These are phyloP conservation scores for Sporothrix pallida DNA, from an alignment of 2,329 filamentous ascomycete species.

Conservation along the genomic window DNA sequence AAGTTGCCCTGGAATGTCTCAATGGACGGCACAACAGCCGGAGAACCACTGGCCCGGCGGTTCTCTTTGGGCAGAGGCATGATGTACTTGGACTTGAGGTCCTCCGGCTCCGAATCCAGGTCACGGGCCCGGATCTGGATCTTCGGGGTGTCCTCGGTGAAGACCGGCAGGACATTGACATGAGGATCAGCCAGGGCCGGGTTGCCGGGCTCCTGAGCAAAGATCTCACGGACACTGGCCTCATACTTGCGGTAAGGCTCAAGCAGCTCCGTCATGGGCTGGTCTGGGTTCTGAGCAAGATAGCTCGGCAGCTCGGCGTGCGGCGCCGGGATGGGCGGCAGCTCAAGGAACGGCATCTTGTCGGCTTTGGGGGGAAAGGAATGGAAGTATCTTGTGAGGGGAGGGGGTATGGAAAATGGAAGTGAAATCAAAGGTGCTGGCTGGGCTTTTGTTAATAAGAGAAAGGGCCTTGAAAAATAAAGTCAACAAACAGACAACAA, in stretches of 20 bases:
- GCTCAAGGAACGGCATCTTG: conserved; percentile 40
- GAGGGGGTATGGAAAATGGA: background rate
- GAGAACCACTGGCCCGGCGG: conserved; percentile 66
- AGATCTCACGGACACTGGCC: conserved; percentile 67
- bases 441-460: background rate
- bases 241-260: conserved; percentile 72
- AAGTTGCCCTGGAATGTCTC: conserved; percentile 73
- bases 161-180: conserved; percentile 71
- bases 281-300: conserved; percentile 60
- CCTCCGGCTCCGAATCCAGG: conserved; percentile 60
- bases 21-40: conserved; percentile 70
- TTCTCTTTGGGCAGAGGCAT: conserved; percentile 68
- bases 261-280: conserved; percentile 63
- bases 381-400: background rate
- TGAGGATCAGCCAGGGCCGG: conserved; percentile 60
- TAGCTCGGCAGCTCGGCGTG: conserved; percentile 57
- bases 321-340: conserved; percentile 55
- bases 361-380: background rate
- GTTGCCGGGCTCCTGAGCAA: conserved; percentile 70
- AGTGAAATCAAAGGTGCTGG: background rate
- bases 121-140: conserved; percentile 69
- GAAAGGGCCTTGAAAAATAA: background rate
- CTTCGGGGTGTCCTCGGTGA: conserved; percentile 59
- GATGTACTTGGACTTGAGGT: conserved; percentile 69
- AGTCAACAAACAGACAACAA: background rate